Percentiles rank a stretch among this genome's conserved stretches.
Evolutionary conservation across 345 rosid genomes (phyloP).

Genomic region (Eucalyptus camaldulensis): DNA sequence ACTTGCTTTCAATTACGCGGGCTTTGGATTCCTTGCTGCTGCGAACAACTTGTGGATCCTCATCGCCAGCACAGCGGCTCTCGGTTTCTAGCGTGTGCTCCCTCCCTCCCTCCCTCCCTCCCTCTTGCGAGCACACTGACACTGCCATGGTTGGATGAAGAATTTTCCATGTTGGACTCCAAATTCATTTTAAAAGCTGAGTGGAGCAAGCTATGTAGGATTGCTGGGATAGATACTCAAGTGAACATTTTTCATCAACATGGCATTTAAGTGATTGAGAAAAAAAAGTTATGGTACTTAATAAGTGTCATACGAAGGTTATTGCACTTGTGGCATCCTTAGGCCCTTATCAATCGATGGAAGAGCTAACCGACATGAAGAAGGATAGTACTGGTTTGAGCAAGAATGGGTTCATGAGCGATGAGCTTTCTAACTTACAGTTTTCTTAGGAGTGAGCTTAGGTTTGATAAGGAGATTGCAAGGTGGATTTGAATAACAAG

Average conservation of each 20-base stretch:
- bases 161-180: background rate
- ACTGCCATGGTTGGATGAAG: background rate
- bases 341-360: rapidly evolving
- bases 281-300: rapidly evolving
- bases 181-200: background rate
- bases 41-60: conserved; percentile 54
- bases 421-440: background rate
- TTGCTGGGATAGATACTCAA: rapidly evolving
- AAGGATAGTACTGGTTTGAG: background rate
- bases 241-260: rapidly evolving
- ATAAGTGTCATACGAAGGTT: rapidly evolving
- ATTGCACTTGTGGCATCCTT: background rate
- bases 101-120: background rate
- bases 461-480: background rate
- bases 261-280: background rate
- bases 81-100: background rate
- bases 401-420: background rate
- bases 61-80: conserved; percentile 25
- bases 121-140: background rate
- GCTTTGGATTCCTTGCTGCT: conserved; percentile 23
- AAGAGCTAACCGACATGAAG: background rate
- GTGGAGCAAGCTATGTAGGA: background rate
- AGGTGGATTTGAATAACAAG: rapidly evolving
- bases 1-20: conserved; percentile 18
- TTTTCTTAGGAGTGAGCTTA: background rate